phyloP scores from a whole-genome alignment of 2,329 filamentous ascomycete species.

The Aspergillus floridensis region DNA sequence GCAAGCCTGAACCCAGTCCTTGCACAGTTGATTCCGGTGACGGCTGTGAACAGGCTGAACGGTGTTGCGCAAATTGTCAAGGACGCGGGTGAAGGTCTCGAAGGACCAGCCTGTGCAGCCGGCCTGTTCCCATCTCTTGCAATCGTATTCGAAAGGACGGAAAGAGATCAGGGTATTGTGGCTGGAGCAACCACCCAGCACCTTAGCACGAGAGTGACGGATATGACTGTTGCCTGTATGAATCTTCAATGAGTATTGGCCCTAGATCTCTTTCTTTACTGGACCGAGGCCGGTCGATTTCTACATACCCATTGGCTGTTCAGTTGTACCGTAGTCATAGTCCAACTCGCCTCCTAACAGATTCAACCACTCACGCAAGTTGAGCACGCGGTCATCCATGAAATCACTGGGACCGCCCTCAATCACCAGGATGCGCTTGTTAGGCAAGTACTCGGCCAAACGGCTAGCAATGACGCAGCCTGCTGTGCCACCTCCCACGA shows the following conservation, averaged over 20 bases:
- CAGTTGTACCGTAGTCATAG: conserved; percentile 85
- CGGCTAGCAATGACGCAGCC: conserved; percentile 81
- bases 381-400: conserved; percentile 80
- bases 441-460: conserved; percentile 76
- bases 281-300: background rate
- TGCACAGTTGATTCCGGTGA: conserved; percentile 85
- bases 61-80: conserved; percentile 85
- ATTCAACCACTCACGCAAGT: conserved; percentile 82
- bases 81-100: conserved; percentile 74
- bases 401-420: conserved; percentile 88
- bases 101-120: conserved; percentile 86
- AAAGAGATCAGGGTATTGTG: conserved; percentile 95
- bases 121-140: conserved; percentile 76
- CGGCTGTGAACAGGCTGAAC: conserved; percentile 81
- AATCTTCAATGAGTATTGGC: background rate
- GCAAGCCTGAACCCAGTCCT: conserved; percentile 84
- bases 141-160: conserved; percentile 85
- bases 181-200: conserved; percentile 86
- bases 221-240: conserved; percentile 77
- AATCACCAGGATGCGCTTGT: conserved; percentile 77
- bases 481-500: conserved; percentile 81
- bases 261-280: background rate
- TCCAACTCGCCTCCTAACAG: conserved; percentile 84
- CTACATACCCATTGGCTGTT: conserved; percentile 71
- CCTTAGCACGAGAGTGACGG: conserved; percentile 87